Base-by-base conservation (phyloP, 805 yeast genomes). In the Millerago galiae region DNA sequence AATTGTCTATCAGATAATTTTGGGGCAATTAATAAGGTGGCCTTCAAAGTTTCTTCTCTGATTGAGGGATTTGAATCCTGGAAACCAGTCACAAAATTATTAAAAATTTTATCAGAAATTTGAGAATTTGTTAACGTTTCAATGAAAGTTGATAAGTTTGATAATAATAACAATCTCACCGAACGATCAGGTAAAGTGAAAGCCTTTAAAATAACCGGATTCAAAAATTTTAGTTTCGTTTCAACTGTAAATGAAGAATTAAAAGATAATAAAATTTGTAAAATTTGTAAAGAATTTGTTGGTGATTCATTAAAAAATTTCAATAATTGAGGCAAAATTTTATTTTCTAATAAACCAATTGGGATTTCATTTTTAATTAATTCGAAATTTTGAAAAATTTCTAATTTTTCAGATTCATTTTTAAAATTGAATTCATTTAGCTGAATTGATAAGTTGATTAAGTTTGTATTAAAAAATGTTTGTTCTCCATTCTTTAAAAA, bases 11-110 rank as follows among this genome's bases (percentile, higher is more conserved):
- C 86, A 0, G 85, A 74, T 2, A 91, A 71, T 52, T 77, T 78
- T 16, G 79, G 76, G 1, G 81, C 77, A 24, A 90, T 64, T 8
- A 57, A 56, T 4, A 78, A 66, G 2, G 79, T 74, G 3, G 88
- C 75, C 38, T 81, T 82, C 31, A 91, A 67, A 0, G 97, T 85
- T 40, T 81, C 86, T 50, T 84, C 84, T 48, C 97, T 69, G 33
- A 91, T 77, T n/a, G 81, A 72, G 4, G 80, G 74, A 57, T 87
- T 90, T 1, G 93, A 77, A 59, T 91, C 99, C 28, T 81, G 77
- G 54, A 91, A 83, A 0, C 99, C 98, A 14, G 83, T 78, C n/a
- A 81, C 63, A 52, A 85, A 69, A 37, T 73, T 72, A 9, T 77
- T 75, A 59, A 85, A 87, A 1, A 93, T 71, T 50, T 75, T 79